Base-by-base conservation (phyloP, 2,329 filamentous ascomycete genomes). In the Aureobasidium sp. region DNA sequence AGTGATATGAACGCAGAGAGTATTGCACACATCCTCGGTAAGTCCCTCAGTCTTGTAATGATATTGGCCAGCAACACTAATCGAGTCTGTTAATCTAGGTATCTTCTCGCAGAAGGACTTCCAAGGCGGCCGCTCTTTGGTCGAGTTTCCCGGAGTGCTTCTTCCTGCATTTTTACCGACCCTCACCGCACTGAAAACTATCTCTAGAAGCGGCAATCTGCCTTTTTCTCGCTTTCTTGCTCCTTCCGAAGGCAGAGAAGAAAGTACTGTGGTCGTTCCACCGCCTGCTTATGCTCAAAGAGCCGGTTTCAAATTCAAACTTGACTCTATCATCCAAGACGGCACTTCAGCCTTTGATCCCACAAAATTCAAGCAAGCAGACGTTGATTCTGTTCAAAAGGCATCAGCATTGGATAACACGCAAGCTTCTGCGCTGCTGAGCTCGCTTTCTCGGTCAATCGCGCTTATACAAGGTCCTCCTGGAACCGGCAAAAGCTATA, bases 391-490 rank as follows among this genome's bases (percentile, higher is more conserved):
- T 34, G 5, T 34, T 9, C 41, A 24, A 3, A 43, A 43, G 41
- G n/a, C 9, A 12, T 43, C 41, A 5, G 10, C n/a, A 6, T 20
- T 43, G 39, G 60, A 89, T 65, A 62, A 67, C 10, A 74, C 72
- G 2, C 79, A 81, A 66, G 79, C 80, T 5, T 63, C 66, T 4
- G 83, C 84, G 1, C 70, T 88, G 0, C 65, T 86, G 0, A 73
- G 78, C 20, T 78, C 83, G 2, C 71, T 89, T 0, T 77, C 74
- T 0, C 76, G 79, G 1, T 77, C 78, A 37, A 71, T 88, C 9
- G 81, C 84, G 1, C 74, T 89, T 5, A 86, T 89, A 12, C 86
- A 90, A 73, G 87, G 87, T 0, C 87, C 87, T 0, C 87, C 87
- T 0, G 87, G 87, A 0, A 90, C 87, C 0, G 87, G 87, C 0